Base-by-base conservation (phyloP, 2,329 filamentous ascomycete species). In the Colletotrichum cuscutae region DNA sequence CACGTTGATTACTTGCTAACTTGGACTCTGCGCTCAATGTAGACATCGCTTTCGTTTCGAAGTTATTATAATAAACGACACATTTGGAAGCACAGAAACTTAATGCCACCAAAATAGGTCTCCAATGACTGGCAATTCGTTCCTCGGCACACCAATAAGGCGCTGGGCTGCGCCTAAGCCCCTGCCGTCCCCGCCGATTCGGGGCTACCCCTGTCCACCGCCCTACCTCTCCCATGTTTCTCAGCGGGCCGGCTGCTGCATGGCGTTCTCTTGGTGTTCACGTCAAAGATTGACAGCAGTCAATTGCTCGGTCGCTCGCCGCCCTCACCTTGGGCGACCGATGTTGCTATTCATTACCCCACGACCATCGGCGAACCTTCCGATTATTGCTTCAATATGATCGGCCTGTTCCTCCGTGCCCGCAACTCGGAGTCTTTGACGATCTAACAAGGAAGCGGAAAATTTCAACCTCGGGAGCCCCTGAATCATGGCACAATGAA, bases 161-260 rank as follows among this genome's bases (percentile, higher is more conserved):
- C 65, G 19, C 56, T 57, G 66, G 60, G 53, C 60, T 72, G 66
- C 60, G 60, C 64, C 60, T 65, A 56, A 70, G 70, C 66, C 70
- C 70, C 56, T 72, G 66, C 56, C 32, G 30, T 65, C 60, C 60
- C 70, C 70, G 66, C 70, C 37, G 66, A 42, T 54, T 65, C 60
- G 46, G 70, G 66, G 60, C 60, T 57, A 70, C 53, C 70, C 70
- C 66, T 70, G 70, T 57, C 54, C 19, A 26, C 32, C 8, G 9
- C 46, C 61, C 35, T 64, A 46, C 28, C 60, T 37, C 32, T 65
- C 65, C 66, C 60, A 70, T 70, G 66, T 72, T 67, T 65, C 60
- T 72, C 54, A 35, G 70, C 70, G 70, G 70, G 66, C 70, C 70
- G 66, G 66, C 35, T 56, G 56, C 60, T 70, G 35, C 66, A 72